Evolutionary conservation across 345 rosid species (phyloP).

Genomic region (Citropsis articulata): DNA sequence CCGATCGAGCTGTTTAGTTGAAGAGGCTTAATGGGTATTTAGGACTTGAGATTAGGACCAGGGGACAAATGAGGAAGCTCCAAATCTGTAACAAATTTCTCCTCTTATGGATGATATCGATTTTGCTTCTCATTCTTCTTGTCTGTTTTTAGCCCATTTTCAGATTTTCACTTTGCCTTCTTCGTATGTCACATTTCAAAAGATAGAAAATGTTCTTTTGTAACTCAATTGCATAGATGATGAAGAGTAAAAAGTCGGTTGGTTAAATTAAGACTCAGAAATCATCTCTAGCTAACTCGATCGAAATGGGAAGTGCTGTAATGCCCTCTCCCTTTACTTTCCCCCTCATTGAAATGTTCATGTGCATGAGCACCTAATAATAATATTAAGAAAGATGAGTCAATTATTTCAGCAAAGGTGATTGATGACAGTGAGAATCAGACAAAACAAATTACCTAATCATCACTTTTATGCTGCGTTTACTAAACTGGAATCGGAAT

Average conservation of each 20-base stretch:
- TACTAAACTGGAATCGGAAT: no score
- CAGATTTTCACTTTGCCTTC: neutral
- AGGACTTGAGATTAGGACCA: neutral
- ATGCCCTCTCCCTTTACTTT: no score
- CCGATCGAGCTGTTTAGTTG: neutral
- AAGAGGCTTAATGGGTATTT: neutral
- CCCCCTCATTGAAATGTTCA: neutral
- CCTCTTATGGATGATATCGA: neutral
- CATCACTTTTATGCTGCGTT: no score
- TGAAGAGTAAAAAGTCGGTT: neutral
- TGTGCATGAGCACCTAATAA: neutral
- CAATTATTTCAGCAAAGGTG: neutral
- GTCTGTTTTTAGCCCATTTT: neutral
- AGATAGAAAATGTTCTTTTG: neutral
- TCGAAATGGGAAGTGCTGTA: no score
- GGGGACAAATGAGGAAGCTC: neutral
- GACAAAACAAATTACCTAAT: slow-evolving; percentile 24
- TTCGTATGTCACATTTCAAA: no score
- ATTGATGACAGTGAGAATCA: slow-evolving; percentile 12
- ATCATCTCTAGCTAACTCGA: no score
- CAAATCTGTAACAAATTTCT: neutral
- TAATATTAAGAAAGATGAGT: neutral
- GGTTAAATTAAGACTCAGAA: no score
- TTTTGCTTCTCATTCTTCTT: no score
- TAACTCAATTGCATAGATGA: neutral